phyloP scores from a whole-genome alignment of 345 rosid species.

The Isatis tinctoria region DNA sequence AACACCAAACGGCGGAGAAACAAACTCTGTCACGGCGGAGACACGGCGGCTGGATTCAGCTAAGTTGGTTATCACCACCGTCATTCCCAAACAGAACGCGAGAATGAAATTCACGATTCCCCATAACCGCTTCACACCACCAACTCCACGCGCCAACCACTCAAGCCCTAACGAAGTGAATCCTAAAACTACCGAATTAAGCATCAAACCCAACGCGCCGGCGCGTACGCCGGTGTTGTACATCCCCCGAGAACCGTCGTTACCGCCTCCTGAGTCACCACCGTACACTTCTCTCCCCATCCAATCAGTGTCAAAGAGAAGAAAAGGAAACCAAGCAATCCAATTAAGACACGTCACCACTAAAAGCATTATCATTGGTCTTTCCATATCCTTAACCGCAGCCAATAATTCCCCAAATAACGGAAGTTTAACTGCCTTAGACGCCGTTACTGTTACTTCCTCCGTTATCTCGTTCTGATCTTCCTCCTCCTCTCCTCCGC shows the following conservation, averaged over 20 bases:
- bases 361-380: slow-evolving; percentile 60
- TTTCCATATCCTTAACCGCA: slow-evolving; percentile 45
- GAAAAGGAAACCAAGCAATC: slow-evolving; percentile 90
- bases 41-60: slow-evolving; percentile 42
- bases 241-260: slow-evolving; percentile 17
- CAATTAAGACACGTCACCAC: slow-evolving; percentile 72
- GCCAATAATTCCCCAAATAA: slow-evolving; percentile 35
- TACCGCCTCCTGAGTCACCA: slow-evolving; percentile 40
- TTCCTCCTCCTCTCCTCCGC: background rate
- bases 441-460: slow-evolving; percentile 20
- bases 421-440: background rate
- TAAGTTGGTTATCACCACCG: slow-evolving; percentile 47
- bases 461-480: slow-evolving; percentile 9
- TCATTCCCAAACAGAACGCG: slow-evolving; percentile 45
- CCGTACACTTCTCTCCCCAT: slow-evolving; percentile 90
- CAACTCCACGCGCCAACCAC: slow-evolving; percentile 36
- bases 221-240: slow-evolving; percentile 61
- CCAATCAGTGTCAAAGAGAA: slow-evolving; percentile 83
- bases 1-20: slow-evolving; percentile 36
- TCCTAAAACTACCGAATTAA: slow-evolving; percentile 63
- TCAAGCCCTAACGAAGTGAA: slow-evolving; percentile 47
- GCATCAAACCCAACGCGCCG: slow-evolving; percentile 70
- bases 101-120: slow-evolving; percentile 59
- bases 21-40: background rate
- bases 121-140: slow-evolving; percentile 55